A percentile compares a stretch with the other conserved stretches of the same genome.
phyloP scores from a whole-genome alignment of 2,329 filamentous ascomycete species.

The Exserohilum turcica region DNA sequence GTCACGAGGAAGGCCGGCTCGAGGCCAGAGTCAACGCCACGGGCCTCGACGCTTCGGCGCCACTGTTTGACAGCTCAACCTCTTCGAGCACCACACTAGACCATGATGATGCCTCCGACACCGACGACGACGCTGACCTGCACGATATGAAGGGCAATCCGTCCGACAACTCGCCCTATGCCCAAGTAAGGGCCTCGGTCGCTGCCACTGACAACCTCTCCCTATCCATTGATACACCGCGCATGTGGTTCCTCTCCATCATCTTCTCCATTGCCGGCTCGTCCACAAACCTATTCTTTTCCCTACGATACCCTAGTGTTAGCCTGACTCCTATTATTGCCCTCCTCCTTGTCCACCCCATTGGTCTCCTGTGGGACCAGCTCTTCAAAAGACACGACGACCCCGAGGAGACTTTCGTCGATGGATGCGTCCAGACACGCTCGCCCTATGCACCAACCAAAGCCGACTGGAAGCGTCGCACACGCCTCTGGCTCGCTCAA shows the following conservation, averaged over 20 bases:
- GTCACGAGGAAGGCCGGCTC: slow-evolving; percentile 36
- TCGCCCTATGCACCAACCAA: slow-evolving; percentile 19
- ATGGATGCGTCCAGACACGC: slow-evolving; percentile 56
- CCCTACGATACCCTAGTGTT: slow-evolving; percentile 86
- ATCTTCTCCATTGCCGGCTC: slow-evolving; percentile 81
- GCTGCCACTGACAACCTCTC: slow-evolving; percentile 74
- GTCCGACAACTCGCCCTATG: slow-evolving; percentile 74
- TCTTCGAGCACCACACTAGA: slow-evolving; percentile 40
- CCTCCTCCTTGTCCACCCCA: slow-evolving; percentile 79
- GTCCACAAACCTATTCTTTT: slow-evolving; percentile 86
- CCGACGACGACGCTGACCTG: slow-evolving; percentile 34
- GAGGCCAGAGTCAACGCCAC: slow-evolving; percentile 44
- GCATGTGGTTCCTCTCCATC: slow-evolving; percentile 84
- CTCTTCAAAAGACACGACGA: slow-evolving; percentile 66
- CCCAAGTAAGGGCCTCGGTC: slow-evolving; percentile 80
- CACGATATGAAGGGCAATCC: slow-evolving; percentile 54
- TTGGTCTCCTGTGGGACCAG: slow-evolving; percentile 80
- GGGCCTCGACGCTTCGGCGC: slow-evolving; percentile 28
- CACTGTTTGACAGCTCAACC: slow-evolving; percentile 32
- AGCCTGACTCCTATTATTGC: slow-evolving; percentile 89
- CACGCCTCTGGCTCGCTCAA: slow-evolving; percentile 77
- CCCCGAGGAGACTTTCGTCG: slow-evolving; percentile 61
- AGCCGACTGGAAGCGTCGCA: slow-evolving; percentile 43
- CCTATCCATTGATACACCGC: slow-evolving; percentile 83
- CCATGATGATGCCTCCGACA: slow-evolving; percentile 44